Evolutionary conservation across 768 basidiomycete genomes (phyloP).

Genomic region (Pleurotus sapidus): DNA sequence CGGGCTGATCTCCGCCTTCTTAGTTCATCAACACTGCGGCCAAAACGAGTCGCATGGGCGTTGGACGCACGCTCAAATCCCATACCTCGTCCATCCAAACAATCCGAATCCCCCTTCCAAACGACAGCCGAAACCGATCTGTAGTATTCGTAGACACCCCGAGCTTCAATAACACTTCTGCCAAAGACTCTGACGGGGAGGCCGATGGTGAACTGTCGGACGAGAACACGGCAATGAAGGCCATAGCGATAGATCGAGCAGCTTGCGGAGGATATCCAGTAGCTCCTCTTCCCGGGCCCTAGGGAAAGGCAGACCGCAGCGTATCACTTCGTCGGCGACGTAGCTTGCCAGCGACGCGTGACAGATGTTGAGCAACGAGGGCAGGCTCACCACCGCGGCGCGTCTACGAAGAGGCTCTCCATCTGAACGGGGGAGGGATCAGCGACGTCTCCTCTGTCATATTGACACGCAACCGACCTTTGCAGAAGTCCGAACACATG

Average conservation of each 20-base stretch:
- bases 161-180: slow-evolving; percentile 21
- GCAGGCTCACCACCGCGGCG: slow-evolving; percentile 69
- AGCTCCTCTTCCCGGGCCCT: slow-evolving; percentile 88
- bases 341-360: slow-evolving; percentile 66
- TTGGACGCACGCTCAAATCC: slow-evolving; percentile 18
- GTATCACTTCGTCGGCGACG: slow-evolving; percentile 79
- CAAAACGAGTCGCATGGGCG: background rate
- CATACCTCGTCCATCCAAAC: slow-evolving; percentile 18
- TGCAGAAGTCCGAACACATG: slow-evolving; percentile 66
- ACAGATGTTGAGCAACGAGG: slow-evolving; percentile 75
- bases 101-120: slow-evolving; percentile 14
- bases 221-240: slow-evolving; percentile 60
- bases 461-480: slow-evolving; percentile 37
- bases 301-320: slow-evolving; percentile 88
- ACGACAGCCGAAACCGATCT: slow-evolving; percentile 12
- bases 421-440: slow-evolving; percentile 38
- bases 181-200: too few relatives aligned
- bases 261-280: slow-evolving; percentile 75
- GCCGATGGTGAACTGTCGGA: slow-evolving; percentile 12
- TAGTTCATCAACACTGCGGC: slow-evolving; percentile 23
- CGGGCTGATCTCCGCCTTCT: background rate
- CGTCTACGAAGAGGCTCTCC: slow-evolving; percentile 57
- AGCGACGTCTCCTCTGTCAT: background rate
- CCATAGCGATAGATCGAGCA: slow-evolving; percentile 72
- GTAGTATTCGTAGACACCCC: slow-evolving; percentile 25